Percentiles rank a stretch among this genome's conserved stretches.
These are phyloP conservation scores for Candida hungchunana DNA, from an alignment of 805 yeast genomes.

Conservation along the genomic window DNA sequence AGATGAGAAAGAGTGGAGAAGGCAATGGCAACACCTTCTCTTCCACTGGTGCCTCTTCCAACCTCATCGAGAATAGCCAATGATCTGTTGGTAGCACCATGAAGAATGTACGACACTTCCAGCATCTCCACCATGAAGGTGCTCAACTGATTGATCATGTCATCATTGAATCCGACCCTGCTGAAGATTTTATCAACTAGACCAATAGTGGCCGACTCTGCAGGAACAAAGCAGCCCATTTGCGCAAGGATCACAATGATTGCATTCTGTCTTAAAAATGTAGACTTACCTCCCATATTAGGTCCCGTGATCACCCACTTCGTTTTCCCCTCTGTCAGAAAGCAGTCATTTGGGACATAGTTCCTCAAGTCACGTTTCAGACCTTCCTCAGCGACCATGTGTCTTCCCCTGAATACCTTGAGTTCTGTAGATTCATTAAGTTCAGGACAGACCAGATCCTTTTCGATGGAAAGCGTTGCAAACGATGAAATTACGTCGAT, in stretches of 20 bases:
- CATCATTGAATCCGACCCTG: conserved; percentile 96
- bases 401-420: conserved; percentile 65
- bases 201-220: conserved; percentile 68
- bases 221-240: conserved; percentile 86
- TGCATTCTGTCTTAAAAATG: conserved; percentile 86
- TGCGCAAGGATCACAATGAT: conserved; percentile 85
- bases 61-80: conserved; percentile 91
- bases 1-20: conserved; percentile 90
- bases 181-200: conserved; percentile 89
- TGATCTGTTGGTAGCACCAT: conserved; percentile 73
- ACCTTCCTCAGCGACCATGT: conserved; percentile 81
- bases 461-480: conserved; percentile 66
- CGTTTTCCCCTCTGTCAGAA: conserved; percentile 44
- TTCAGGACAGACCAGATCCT: conserved; percentile 60
- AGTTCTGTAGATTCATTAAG: conserved; percentile 46
- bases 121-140: conserved; percentile 97
- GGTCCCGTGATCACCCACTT: conserved; percentile 91
- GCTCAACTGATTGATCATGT: conserved; percentile 90
- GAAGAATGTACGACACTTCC: conserved; percentile 82
- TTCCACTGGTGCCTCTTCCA: conserved; percentile 76
- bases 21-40: conserved; percentile 96
- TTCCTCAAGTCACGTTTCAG: conserved; percentile 28
- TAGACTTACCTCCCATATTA: conserved; percentile 96
- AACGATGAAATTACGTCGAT: conserved; percentile 74
- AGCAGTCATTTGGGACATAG: conserved; percentile 84